Evolutionary conservation across 148 eudicot species (phyloP), one percentile per base, ranked within the genome.

Genomic region (Talinum fruticosum): DNA sequence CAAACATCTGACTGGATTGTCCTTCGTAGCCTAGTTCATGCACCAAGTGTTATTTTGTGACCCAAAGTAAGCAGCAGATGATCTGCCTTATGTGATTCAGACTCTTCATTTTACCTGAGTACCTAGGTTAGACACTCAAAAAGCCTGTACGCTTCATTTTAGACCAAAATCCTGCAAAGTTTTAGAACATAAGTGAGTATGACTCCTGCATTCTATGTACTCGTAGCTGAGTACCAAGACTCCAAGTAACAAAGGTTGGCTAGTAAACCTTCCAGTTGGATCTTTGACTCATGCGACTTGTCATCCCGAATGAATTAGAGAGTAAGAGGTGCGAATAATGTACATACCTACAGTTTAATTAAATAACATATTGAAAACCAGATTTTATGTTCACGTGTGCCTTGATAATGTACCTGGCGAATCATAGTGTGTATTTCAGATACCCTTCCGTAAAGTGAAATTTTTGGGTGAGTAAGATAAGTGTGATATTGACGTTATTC

Each of bases 401-500:
- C 36, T 66, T 54, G 69, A 32, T 44, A 45, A 49, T 59, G 51
- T 72, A 33, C 3, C 61, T 16, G 34, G 47, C 13, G 51, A 67
- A 61, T 23, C 51, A 67, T 14, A 41, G 47, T 8, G 13, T 41
- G 13, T 3, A 41, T 41, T 41, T 41, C 47, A 41, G 14, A 41
- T 41, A 41, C 51, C 21, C 66, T 75, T 75, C 21, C 51, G 51
- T 26, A 71, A 75, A 45, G 75, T 44, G 26, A 61, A 75, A 19
- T 26, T 54, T 37, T 75, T 30, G 64, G 71, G 79, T 44, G 33
- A 62, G 21, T 69, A n/a, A 21, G 73, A 30, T 36, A n/a, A 70
- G 23, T 30, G 41, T 57, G 70, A 80, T 33, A 75, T 70, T 44
- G 47, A 71, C 67, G 47, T n/a, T 69, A 24, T 47, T 54, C 72